Evolutionary conservation across 2,329 filamentous ascomycete species (phyloP).

Genomic region (Nemania sp.): DNA sequence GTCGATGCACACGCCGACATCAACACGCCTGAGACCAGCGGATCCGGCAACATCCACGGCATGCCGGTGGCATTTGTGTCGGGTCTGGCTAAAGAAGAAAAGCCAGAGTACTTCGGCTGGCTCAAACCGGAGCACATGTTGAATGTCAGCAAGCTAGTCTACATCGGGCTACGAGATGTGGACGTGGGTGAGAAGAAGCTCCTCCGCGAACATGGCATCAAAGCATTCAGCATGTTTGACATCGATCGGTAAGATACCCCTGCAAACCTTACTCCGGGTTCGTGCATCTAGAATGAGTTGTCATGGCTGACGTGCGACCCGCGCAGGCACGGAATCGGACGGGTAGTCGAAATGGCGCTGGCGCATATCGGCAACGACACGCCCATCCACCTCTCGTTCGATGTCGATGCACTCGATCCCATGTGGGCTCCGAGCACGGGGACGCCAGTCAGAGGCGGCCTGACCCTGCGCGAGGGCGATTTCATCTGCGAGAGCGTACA

Average conservation of each 20-base stretch:
- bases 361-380: slow-evolving; percentile 93
- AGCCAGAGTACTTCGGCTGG: slow-evolving; percentile 88
- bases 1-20: slow-evolving; percentile 98
- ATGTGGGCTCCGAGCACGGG: slow-evolving; percentile 96
- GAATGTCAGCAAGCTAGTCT: slow-evolving; percentile 84
- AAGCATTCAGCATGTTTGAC: slow-evolving; percentile 98
- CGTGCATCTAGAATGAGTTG: not conserved
- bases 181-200: slow-evolving; percentile 94
- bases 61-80: slow-evolving; percentile 96
- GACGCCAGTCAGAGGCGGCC: slow-evolving; percentile 87
- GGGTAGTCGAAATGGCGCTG: slow-evolving; percentile 97
- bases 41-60: slow-evolving; percentile 92
- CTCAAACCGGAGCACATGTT: slow-evolving; percentile 70
- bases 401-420: slow-evolving; percentile 94
- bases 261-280: not conserved
- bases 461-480: slow-evolving; percentile 93
- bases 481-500: slow-evolving; percentile 92
- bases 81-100: slow-evolving; percentile 76
- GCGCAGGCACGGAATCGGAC: slow-evolving; percentile 82
- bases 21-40: slow-evolving; percentile 90
- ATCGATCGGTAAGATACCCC: slow-evolving; percentile 71
- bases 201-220: slow-evolving; percentile 84
- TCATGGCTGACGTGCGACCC: slow-evolving; percentile 6
- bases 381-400: slow-evolving; percentile 95
- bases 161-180: slow-evolving; percentile 93